Base-by-base conservation (phyloP, 2,329 filamentous ascomycete species). In the Penicillium sp. region DNA sequence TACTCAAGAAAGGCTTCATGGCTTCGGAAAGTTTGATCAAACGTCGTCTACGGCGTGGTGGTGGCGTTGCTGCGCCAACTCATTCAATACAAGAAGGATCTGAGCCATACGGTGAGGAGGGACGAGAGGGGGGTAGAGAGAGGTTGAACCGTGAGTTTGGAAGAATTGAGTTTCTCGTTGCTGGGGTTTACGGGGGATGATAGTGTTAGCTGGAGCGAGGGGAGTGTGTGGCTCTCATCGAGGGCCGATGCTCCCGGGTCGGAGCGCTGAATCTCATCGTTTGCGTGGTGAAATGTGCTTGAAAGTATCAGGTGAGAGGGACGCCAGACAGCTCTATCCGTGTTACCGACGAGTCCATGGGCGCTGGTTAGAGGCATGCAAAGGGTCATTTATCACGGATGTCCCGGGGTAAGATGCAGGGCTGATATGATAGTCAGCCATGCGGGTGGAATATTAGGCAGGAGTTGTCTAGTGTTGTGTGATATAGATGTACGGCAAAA, bases 161-260 rank as follows among this genome's bases (percentile, higher is more conserved):
- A 58, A 65, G 46, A 62, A 68, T 68, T 66, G 64, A 65, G 59
- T 65, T 67, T 65, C 28, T 40, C 16, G 16, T 35, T 33, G 30
- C 30, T 40, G 4, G 14, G 33, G 35, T 53, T 53, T 38, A 53
- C 46, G 48, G 30, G 48, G 48, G 6, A 11, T 30, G 26, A 48
- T 51, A 51, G 28, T 14, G 11, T 35, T 33, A 51, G 48, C 48
- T 28, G 54, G 5, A 51, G 48, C 48, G 48, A 57, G 5, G 40
- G 40, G 28, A 6, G 49, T 38, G 14, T 33, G 26, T 57, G 13
- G 53, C 45, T 46, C 45, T 37, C 22, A 30, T 10, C 30, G 53
- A 46, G 37, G 30, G 52, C 59, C 28, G 28, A 45, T 42, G 52
- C 40, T 38, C 22, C 25, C 25, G 49, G 37, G 40, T 58, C 62